Evolutionary conservation across 371 early-diverging fungal species (phyloP), one percentile per base, ranked within the genome.

Genomic region (Rhizopus arrhizus): DNA sequence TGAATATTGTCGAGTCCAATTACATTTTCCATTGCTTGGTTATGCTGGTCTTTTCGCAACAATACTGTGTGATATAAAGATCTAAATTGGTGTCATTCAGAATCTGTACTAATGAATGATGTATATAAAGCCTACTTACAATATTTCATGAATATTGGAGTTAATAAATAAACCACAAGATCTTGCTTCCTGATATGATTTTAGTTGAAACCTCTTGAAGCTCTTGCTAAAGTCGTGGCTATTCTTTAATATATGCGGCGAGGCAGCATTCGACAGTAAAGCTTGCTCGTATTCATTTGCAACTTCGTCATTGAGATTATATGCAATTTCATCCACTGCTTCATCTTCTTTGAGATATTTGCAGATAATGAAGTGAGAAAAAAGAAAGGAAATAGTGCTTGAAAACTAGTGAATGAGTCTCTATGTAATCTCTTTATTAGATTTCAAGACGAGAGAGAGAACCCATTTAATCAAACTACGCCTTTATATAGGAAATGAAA

Each of bases 91-190:
- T 56, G 62, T 33, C 52, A 56, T 62, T 56, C 15, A 56, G 56
- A 62, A 55, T 62, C 34, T 45, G 56, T 62, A 62, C 49, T 56
- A 56, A 62, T 62, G 52, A 50, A 62, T 56, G 51, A 49, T 56
- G 36, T 28, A 56, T 56, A 56, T 56, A 56, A 51, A 56, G 55
- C 52, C 50, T 56, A 56, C 43, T 56, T 62, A 56, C 56, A 62
- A 56, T 62, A 62, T 43, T 51, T 56, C 56, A 62, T 62, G 62
- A 62, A 62, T 36, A 62, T 50, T 56, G 56, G 56, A 36, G 45
- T 62, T 55, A 50, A 62, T 56, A 50, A 50, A 62, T 62, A 62
- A 62, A 50, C 62, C 62, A 62, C 50, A 62, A 56, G 62, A 62
- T 29, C 59, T 69, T 70, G 56, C 57, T 56, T 62, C 52, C 52